Conservation (phyloP, 495 filamentous ascomycete genomes). For the Coniosporium apollinis region DNA sequence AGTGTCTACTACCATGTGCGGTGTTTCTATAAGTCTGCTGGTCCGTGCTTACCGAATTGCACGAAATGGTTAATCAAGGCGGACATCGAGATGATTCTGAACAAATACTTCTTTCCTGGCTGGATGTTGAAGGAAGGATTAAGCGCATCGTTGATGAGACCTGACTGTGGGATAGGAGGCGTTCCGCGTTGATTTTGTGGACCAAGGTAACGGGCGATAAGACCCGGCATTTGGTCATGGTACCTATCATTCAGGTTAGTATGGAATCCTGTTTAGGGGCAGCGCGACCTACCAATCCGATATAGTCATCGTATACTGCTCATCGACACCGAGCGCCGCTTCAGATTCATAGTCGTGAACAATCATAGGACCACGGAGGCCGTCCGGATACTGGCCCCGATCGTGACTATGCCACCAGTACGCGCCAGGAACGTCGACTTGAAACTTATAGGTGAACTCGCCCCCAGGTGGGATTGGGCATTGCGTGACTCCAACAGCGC, state of each 20-base stretch:
- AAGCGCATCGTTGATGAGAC: conserved; percentile 41
- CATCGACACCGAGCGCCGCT: conserved; percentile 22
- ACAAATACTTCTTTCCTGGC: conserved; percentile 12
- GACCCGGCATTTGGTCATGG: conserved; percentile 32
- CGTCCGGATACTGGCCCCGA: conserved; percentile 25
- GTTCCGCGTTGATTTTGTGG: conserved; percentile 18
- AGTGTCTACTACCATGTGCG: no score
- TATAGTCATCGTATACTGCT: conserved; percentile 37
- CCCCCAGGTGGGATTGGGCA: conserved; percentile 19
- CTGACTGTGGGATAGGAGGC: conserved; percentile 19
- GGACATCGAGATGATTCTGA: conserved; percentile 20
- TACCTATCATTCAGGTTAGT: no score
- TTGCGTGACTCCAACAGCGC: conserved; percentile 15
- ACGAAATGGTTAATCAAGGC: conserved; percentile 12
- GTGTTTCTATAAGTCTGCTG: no score
- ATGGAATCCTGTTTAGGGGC: no score
- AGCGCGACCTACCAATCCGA: no score
- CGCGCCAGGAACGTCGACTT: conserved; percentile 13
- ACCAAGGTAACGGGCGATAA: conserved; percentile 32
- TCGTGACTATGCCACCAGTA: conserved; percentile 25
- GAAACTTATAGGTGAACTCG: conserved; percentile 20
- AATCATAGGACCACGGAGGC: conserved; percentile 39
- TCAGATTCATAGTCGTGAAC: conserved; percentile 32
- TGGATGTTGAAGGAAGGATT: conserved; percentile 17
- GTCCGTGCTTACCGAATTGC: no score